Evolutionary conservation across 306 rosid species (phyloP).

Genomic region (Cucumis melo): DNA sequence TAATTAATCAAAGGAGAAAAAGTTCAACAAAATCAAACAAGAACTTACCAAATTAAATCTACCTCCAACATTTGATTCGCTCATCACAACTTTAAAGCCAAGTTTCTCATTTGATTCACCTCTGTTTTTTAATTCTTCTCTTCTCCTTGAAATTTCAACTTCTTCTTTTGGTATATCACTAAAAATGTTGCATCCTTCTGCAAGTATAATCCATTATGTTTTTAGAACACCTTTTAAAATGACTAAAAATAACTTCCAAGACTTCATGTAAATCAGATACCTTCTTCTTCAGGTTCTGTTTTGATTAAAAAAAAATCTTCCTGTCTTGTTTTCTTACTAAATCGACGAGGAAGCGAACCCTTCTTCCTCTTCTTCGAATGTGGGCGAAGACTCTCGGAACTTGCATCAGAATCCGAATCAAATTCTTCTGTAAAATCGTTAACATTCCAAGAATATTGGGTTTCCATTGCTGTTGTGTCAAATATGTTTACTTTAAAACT

Average conservation of each 20-base stretch:
- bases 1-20: not conserved
- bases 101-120: not conserved
- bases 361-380: not conserved
- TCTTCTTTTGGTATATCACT: not conserved
- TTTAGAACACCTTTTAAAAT: too few relatives aligned
- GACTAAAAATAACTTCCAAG: too few relatives aligned
- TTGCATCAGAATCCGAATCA: not conserved
- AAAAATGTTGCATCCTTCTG: not conserved
- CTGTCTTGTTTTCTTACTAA: not conserved
- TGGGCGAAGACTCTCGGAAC: not conserved
- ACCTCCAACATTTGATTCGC: not conserved
- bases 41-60: not conserved
- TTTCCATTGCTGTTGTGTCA: not conserved
- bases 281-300: not conserved
- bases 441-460: not conserved
- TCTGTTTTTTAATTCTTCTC: not conserved
- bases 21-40: not conserved
- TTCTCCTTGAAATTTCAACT: not conserved
- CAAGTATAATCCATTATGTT: not conserved
- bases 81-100: conserved; percentile 2
- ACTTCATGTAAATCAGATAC: too few relatives aligned
- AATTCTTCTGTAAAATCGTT: too few relatives aligned
- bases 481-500: not conserved
- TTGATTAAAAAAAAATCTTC: not conserved
- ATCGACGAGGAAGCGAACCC: not conserved